Evolutionary conservation across 2,329 filamentous ascomycete genomes (phyloP), one percentile per base, ranked within the genome.

Genomic region (Bipolaris bicolor): DNA sequence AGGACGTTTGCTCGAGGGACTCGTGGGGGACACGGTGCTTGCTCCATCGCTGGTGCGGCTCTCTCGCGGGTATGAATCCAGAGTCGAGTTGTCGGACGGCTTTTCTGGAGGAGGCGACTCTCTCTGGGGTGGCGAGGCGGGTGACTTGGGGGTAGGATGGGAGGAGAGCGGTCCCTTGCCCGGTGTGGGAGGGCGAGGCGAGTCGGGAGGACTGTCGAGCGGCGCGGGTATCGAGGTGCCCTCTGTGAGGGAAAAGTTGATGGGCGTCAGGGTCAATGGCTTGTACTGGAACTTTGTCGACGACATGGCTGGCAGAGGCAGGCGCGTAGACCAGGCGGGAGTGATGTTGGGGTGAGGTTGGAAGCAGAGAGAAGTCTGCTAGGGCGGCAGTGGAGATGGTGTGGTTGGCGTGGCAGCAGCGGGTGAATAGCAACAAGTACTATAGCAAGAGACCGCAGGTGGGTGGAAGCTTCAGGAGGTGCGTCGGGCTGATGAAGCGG

Each of bases 211-310:
- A 40, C 75, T 76, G 58, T 77, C 75, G 56, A 62, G 74, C 45
- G 76, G 76, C 31, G 76, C 75, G 36, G 76, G 77, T 62, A 78
- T 78, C 52, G 72, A 70, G 47, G 76, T 78, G 56, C 76, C 76
- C 43, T 77, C 76, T 34, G 76, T 78, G 52, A 78, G 72, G 44
- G 76, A 78, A 70, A 78, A 76, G 63, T 76, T 73, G 68, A 78
- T 72, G 49, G 76, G 76, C 34, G 67, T 65, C 31, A 76, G 66
- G 47, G 73, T 75, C 54, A 76, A 65, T 54, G 73, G 73, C 63
- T 75, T 70, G 67, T 71, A 76, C 9, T 55, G 53, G 53, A 60
- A 60, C 53, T 73, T 76, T 57, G 56, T 59, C 44, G 46, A 58
- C 31, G 67, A 61, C 72, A 76, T 76, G 58, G 34, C 61, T 63